These are phyloP conservation scores for Populus hybrid DNA, from an alignment of 441 rosid genomes.

Conservation along the genomic window DNA sequence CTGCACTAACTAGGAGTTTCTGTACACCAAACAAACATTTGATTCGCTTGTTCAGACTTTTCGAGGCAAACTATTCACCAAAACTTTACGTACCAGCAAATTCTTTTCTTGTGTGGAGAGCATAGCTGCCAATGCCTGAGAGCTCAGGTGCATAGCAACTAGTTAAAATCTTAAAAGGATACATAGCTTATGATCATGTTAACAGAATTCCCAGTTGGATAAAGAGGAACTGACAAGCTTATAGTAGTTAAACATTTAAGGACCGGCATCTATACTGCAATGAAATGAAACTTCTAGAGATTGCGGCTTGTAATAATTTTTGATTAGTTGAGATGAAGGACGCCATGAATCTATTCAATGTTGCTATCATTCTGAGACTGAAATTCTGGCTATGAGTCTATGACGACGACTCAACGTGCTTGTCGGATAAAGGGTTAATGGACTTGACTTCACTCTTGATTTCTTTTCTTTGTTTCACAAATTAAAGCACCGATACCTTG, in stretches of 20 bases:
- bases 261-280: neutral
- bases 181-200: neutral
- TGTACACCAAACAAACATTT: neutral
- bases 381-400: neutral
- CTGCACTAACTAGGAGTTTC: neutral
- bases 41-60: slow-evolving; percentile 20
- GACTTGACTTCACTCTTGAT: slow-evolving; percentile 35
- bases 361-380: slow-evolving; percentile 22
- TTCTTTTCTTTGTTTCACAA: neutral
- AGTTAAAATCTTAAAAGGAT: neutral
- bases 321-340: neutral
- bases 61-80: slow-evolving; percentile 30
- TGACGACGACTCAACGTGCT: slow-evolving; percentile 15
- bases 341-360: slow-evolving; percentile 17
- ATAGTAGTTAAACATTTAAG: neutral
- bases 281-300: neutral
- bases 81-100: slow-evolving; percentile 3
- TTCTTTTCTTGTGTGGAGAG: slow-evolving; percentile 8
- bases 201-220: neutral
- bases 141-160: neutral
- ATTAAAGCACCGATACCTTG: neutral
- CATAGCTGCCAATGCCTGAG: slow-evolving; percentile 20
- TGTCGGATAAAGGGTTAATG: slow-evolving; percentile 37
- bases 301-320: neutral
- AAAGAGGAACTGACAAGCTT: neutral